A percentile compares a stretch with the other conserved stretches of the same genome.
Conservation (phyloP, 176 grass and related monocot genomes). For the Carex pumila region DNA sequence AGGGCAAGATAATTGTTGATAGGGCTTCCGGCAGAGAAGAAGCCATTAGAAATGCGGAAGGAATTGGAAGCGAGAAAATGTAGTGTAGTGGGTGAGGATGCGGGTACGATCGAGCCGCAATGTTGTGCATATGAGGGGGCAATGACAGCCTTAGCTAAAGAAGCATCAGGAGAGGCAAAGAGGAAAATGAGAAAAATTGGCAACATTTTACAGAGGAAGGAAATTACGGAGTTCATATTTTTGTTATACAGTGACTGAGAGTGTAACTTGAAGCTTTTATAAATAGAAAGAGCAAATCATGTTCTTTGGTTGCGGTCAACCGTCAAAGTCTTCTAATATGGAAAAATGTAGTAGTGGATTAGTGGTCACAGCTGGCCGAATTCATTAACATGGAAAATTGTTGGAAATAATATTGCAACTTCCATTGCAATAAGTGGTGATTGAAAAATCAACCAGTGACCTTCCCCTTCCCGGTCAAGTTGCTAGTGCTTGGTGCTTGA, state of each 20-base stretch:
- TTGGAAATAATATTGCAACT: no score
- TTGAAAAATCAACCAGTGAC: no score
- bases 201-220: not conserved
- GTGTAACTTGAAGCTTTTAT: not conserved
- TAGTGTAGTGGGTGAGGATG: conserved; percentile 10
- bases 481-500: no score
- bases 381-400: no score
- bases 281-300: not conserved
- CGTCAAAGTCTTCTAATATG: not conserved
- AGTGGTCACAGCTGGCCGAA: no score
- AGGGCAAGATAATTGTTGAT: conserved; percentile 30
- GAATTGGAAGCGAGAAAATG: not conserved
- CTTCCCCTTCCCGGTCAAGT: no score
- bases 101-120: conserved; percentile 29
- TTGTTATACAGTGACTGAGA: not conserved
- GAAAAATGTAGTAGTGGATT: no score
- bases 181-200: not conserved
- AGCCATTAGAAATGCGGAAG: conserved; percentile 48
- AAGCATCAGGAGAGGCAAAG: not conserved
- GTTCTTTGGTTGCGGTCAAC: not conserved
- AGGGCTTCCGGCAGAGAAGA: conserved; percentile 42
- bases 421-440: no score
- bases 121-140: conserved; percentile 35
- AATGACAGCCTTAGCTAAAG: not conserved
- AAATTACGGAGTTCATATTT: not conserved